These are phyloP conservation scores for Fusarium albosuccineum DNA, from an alignment of 2,329 filamentous ascomycete genomes.

Conservation along the genomic window DNA sequence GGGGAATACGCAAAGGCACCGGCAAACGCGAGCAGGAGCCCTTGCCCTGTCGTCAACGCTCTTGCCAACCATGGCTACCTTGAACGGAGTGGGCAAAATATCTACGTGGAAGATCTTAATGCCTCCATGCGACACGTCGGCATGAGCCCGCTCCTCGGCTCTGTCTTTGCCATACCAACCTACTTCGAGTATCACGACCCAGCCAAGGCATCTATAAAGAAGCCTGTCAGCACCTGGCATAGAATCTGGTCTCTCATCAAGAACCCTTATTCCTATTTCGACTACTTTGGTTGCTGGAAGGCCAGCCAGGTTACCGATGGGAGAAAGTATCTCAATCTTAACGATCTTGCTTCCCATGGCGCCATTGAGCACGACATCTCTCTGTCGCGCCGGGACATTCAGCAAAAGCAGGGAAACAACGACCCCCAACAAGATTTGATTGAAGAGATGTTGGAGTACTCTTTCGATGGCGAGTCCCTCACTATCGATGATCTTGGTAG, in stretches of 20 bases:
- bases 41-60: slow-evolving; percentile 23
- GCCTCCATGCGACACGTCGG: slow-evolving; percentile 23
- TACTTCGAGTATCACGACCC: slow-evolving; percentile 28
- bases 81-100: slow-evolving; percentile 12
- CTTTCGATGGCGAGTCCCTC: slow-evolving; percentile 1
- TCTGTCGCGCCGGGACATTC: slow-evolving; percentile 13
- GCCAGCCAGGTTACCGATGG: not conserved
- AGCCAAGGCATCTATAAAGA: slow-evolving; percentile 3
- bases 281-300: slow-evolving; percentile 24
- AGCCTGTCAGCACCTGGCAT: slow-evolving; percentile 10
- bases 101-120: slow-evolving; percentile 16
- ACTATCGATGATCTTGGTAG: not conserved
- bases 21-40: slow-evolving; percentile 21
- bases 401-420: slow-evolving; percentile 17
- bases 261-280: slow-evolving; percentile 20
- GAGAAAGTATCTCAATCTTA: slow-evolving; percentile 24
- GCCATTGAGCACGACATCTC: slow-evolving; percentile 27
- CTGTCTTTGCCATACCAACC: slow-evolving; percentile 24
- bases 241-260: slow-evolving; percentile 19
- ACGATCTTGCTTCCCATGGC: slow-evolving; percentile 13
- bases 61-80: slow-evolving; percentile 28
- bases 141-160: slow-evolving; percentile 22
- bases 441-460: not conserved
- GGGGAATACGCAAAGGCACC: slow-evolving; percentile 11
- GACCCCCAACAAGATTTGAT: slow-evolving; percentile 17